Percentiles rank a stretch among this genome's conserved stretches.
These are phyloP conservation scores for Excoecaria agallocha DNA, from an alignment of 345 rosid species.

Conservation along the genomic window DNA sequence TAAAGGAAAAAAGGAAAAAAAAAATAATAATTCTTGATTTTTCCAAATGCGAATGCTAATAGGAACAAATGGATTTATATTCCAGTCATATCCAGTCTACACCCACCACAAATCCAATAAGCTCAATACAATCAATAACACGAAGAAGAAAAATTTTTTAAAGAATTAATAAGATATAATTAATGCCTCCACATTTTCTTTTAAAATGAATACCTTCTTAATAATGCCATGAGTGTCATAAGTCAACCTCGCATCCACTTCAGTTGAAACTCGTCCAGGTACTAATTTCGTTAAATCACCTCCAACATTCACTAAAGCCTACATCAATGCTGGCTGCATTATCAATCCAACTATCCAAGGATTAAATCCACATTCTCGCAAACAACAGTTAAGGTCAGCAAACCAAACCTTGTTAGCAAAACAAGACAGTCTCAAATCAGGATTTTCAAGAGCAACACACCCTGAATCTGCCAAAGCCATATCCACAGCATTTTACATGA, in stretches of 20 bases:
- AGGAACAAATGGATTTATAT: neutral
- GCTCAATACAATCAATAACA: neutral
- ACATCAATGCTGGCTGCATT: conserved; percentile 13
- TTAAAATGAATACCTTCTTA: conserved; percentile 53
- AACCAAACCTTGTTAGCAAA: conserved; percentile 64
- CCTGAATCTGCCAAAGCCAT: conserved; percentile 88
- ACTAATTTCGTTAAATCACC: conserved; percentile 82
- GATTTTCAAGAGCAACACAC: conserved; percentile 62
- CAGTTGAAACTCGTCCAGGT: conserved; percentile 96
- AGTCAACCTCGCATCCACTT: conserved; percentile 93
- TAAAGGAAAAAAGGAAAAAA: neutral
- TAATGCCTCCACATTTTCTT: neutral
- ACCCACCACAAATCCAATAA: neutral
- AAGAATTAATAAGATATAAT: neutral
- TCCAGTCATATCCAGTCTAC: neutral
- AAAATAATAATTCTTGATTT: neutral
- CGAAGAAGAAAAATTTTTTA: neutral
- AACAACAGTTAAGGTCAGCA: conserved; percentile 7
- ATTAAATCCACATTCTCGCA: neutral
- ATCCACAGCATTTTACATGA: conserved; percentile 85
- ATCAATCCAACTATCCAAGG: neutral
- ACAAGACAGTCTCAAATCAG: conserved; percentile 64
- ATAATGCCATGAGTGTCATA: conserved; percentile 86
- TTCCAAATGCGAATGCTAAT: neutral
- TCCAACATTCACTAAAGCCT: conserved; percentile 94